Conservation (phyloP, 2,329 filamentous ascomycete genomes). For the Talaromyces sp. region DNA sequence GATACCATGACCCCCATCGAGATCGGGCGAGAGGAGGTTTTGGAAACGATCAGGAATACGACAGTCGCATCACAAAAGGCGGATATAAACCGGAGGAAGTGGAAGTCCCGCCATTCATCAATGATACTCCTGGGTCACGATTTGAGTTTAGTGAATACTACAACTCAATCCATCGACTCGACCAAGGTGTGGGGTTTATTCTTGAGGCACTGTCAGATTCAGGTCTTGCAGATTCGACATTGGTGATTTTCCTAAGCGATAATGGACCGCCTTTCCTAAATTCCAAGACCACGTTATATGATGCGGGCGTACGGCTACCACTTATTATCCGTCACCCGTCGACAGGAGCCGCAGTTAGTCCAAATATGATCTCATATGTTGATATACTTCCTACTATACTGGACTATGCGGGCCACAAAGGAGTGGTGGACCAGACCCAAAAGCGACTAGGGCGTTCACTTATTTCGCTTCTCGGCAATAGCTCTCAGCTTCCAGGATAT, state of each 20-base stretch:
- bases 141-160: slow-evolving; percentile 46
- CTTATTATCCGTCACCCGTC: slow-evolving; percentile 41
- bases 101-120: slow-evolving; percentile 43
- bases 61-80: slow-evolving; percentile 25
- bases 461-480: slow-evolving; percentile 1
- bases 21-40: slow-evolving; percentile 43
- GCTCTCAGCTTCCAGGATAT: background rate
- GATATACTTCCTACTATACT: slow-evolving; percentile 49
- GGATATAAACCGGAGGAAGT: slow-evolving; percentile 36
- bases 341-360: slow-evolving; percentile 28
- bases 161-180: slow-evolving; percentile 40
- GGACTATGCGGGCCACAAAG: slow-evolving; percentile 39
- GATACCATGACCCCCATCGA: slow-evolving; percentile 48
- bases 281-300: slow-evolving; percentile 52
- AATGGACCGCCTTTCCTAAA: slow-evolving; percentile 53
- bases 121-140: slow-evolving; percentile 40
- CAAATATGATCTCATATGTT: slow-evolving; percentile 47
- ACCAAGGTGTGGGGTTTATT: slow-evolving; percentile 34
- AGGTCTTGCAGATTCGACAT: slow-evolving; percentile 30
- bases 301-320: slow-evolving; percentile 47
- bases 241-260: slow-evolving; percentile 50
- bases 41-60: slow-evolving; percentile 41
- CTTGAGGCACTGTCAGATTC: slow-evolving; percentile 32
- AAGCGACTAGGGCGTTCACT: slow-evolving; percentile 27
- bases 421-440: slow-evolving; percentile 28